Percentiles rank a stretch among this genome's conserved stretches.
phyloP scores from a whole-genome alignment of 2,329 filamentous ascomycete genomes.

The Onygenales sp. region DNA sequence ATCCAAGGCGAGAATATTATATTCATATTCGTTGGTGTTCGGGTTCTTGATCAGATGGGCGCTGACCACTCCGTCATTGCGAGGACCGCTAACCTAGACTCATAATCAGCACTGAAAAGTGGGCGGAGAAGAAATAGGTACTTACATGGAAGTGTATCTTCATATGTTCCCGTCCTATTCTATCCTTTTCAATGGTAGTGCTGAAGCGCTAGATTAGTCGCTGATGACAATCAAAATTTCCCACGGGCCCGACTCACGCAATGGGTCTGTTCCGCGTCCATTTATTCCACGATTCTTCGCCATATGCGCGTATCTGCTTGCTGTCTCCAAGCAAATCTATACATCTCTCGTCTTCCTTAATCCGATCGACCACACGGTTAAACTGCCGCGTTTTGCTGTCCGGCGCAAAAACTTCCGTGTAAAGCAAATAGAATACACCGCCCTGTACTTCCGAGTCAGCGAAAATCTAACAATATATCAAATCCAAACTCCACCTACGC shows the following conservation, averaged over 20 bases:
- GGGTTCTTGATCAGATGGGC: conserved; percentile 66
- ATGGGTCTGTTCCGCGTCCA: conserved; percentile 61
- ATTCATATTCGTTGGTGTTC: conserved; percentile 60
- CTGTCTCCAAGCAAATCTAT: conserved; percentile 63
- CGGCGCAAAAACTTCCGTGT: conserved; percentile 71
- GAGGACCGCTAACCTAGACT: conserved; percentile 62
- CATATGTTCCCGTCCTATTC: conserved; percentile 68
- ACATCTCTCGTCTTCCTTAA: conserved; percentile 64
- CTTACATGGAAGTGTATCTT: conserved; percentile 75
- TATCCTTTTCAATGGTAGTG: conserved; percentile 59
- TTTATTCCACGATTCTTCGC: conserved; percentile 70
- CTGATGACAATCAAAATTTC: neutral
- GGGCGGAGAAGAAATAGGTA: conserved; percentile 1
- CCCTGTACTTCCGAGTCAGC: conserved; percentile 44
- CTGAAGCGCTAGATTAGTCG: conserved; percentile 35
- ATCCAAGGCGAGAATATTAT: conserved; percentile 72
- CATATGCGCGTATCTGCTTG: conserved; percentile 69
- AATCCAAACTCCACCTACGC: conserved; percentile 18
- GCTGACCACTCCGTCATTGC: conserved; percentile 62
- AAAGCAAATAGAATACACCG: conserved; percentile 69
- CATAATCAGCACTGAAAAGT: conserved; percentile 8
- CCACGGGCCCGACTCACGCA: conserved; percentile 28
- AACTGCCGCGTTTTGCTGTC: conserved; percentile 82
- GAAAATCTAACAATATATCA: conserved; percentile 6
- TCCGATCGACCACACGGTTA: conserved; percentile 72